These are phyloP conservation scores for Leptodontidium sp. DNA, from an alignment of 2,329 filamentous ascomycete genomes.

Conservation along the genomic window DNA sequence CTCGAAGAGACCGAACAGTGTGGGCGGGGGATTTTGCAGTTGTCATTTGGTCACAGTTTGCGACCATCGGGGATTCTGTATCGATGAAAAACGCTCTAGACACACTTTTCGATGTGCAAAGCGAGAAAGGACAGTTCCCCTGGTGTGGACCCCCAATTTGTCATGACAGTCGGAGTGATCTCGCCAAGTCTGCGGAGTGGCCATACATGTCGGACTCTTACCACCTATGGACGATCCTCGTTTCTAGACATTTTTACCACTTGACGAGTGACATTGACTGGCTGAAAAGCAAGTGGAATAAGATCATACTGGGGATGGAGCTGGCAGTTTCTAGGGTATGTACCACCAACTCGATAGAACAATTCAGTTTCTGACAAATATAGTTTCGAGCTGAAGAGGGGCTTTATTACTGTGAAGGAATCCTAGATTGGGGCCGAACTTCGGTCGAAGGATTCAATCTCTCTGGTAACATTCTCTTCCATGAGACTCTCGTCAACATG, in stretches of 20 bases:
- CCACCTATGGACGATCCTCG: slow-evolving; percentile 27
- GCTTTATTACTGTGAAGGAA: slow-evolving; percentile 19
- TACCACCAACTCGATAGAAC: too few species aligned
- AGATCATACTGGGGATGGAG: slow-evolving; percentile 5
- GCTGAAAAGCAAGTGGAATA: slow-evolving; percentile 6
- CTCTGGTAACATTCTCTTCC: slow-evolving; percentile 25
- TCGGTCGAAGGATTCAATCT: slow-evolving; percentile 26
- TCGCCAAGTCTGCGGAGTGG: slow-evolving; percentile 18
- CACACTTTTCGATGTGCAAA: slow-evolving; percentile 51
- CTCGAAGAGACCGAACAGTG: slow-evolving; percentile 64
- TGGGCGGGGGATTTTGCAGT: slow-evolving; percentile 57
- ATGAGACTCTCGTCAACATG: slow-evolving; percentile 23
- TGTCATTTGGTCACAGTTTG: slow-evolving; percentile 61
- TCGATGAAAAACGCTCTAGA: slow-evolving; percentile 57
- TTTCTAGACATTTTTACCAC: slow-evolving; percentile 42
- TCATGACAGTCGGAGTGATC: slow-evolving; percentile 39
- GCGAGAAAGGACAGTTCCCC: slow-evolving; percentile 52
- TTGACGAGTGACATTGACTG: slow-evolving; percentile 38
- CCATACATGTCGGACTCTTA: slow-evolving; percentile 30
- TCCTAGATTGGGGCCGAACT: slow-evolving; percentile 23
- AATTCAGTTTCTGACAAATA: not conserved
- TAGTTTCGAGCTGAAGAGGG: slow-evolving; percentile 33
- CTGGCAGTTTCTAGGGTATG: slow-evolving; percentile 6
- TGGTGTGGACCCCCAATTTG: slow-evolving; percentile 56
- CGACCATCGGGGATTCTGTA: slow-evolving; percentile 61